These are phyloP conservation scores for Closterium sp. DNA, from an alignment of 139 green algal genomes.

Conservation along the genomic window DNA sequence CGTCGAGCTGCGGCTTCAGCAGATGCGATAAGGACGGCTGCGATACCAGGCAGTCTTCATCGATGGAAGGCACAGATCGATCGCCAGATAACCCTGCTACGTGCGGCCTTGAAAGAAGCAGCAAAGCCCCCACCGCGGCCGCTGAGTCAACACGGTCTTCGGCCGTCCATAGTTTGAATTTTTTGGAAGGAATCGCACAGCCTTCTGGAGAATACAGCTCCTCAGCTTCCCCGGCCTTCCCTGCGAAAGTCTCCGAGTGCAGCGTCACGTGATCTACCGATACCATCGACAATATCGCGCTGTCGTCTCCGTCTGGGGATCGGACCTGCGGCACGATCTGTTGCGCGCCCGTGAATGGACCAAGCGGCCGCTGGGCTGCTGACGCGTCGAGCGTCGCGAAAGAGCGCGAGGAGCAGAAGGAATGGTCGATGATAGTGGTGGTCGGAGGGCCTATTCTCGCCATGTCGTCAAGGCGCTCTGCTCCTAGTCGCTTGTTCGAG, in stretches of 20 bases:
- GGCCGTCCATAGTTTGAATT: neutral
- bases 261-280: neutral
- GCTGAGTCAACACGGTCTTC: neutral
- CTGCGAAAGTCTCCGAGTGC: too few relatives aligned
- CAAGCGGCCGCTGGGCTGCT: neutral
- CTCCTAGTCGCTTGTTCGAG: neutral
- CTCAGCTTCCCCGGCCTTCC: neutral
- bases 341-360: neutral
- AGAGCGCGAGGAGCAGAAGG: neutral
- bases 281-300: neutral
- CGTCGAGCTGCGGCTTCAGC: neutral
- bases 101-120: neutral
- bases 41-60: neutral
- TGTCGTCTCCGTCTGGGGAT: neutral
- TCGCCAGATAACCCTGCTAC: neutral
- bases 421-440: neutral
- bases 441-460: neutral
- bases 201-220: neutral
- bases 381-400: neutral
- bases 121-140: neutral
- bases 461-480: neutral
- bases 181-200: neutral
- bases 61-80: neutral
- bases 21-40: neutral
- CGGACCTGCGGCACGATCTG: neutral